These are phyloP conservation scores for Starmerella geochares DNA, from an alignment of 805 yeast species.

Conservation along the genomic window DNA sequence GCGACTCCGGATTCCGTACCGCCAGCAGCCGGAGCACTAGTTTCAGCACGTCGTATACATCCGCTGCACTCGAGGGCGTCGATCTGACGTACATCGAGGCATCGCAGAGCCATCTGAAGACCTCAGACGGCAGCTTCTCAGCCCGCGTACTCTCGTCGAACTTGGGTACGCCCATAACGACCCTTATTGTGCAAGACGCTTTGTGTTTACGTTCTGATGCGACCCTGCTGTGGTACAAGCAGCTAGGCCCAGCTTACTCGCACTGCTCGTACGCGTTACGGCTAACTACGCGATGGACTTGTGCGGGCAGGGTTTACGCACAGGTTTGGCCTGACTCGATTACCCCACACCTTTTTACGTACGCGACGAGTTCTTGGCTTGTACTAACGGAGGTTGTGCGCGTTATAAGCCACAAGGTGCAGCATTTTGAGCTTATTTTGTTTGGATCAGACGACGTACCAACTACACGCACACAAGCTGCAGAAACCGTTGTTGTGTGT, in stretches of 20 bases:
- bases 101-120: slow-evolving; percentile 20
- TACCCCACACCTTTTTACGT: not conserved
- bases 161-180: slow-evolving; percentile 11
- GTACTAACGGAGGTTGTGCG: too few species aligned
- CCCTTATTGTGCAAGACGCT: too few species aligned
- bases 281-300: not conserved
- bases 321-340: not conserved
- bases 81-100: slow-evolving; percentile 17
- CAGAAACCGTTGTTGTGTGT: too few species aligned
- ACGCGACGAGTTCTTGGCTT: too few species aligned
- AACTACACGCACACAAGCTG: too few species aligned
- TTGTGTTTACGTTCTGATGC: not conserved
- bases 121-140: slow-evolving; percentile 16
- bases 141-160: slow-evolving; percentile 20
- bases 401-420: too few species aligned
- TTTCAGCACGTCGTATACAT: slow-evolving; percentile 15
- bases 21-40: slow-evolving; percentile 22
- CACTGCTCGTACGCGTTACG: not conserved
- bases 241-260: not conserved
- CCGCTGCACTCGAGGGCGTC: slow-evolving; percentile 12
- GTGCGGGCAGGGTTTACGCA: not conserved
- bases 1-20: slow-evolving; percentile 22
- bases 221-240: too few species aligned
- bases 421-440: too few species aligned
- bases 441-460: too few species aligned